Evolutionary conservation across 1,139 yeast genomes (phyloP).

Genomic region (Komagataea norvegica): DNA sequence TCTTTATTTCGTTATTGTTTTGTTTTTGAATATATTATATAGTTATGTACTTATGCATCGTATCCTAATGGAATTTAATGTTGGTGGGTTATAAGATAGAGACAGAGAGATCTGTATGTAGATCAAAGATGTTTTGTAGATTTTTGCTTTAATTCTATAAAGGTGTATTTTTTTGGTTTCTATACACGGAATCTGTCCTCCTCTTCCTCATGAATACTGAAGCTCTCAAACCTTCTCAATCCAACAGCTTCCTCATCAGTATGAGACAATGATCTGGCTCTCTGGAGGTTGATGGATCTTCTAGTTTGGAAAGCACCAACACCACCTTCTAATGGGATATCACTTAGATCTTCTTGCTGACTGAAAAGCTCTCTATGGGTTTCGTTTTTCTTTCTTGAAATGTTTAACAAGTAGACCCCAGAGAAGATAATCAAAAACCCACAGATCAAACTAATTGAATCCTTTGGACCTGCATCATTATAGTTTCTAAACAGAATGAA

Average conservation of each 20-base stretch:
- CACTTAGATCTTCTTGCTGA: constrained; percentile 59
- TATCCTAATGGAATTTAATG: constrained; percentile 2
- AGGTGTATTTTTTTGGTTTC: not conserved
- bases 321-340: constrained; percentile 80
- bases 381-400: constrained; percentile 56
- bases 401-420: constrained; percentile 80
- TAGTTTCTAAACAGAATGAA: constrained; percentile 84
- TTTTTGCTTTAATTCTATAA: not conserved
- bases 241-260: constrained; percentile 52
- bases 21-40: constrained; percentile 7
- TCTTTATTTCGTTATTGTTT: constrained; percentile 12
- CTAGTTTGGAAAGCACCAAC: constrained; percentile 77
- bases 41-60: constrained; percentile 5
- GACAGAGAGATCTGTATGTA: not conserved
- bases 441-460: constrained; percentile 77
- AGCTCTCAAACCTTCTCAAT: constrained; percentile 54
- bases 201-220: constrained; percentile 47
- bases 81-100: not conserved
- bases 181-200: constrained; percentile 26
- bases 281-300: constrained; percentile 34
- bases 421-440: constrained; percentile 85
- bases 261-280: constrained; percentile 33
- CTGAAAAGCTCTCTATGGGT: constrained; percentile 25
- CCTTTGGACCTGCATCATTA: constrained; percentile 77
- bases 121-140: not conserved